A percentile compares a stretch with the other conserved stretches of the same genome.
phyloP scores from a whole-genome alignment of 768 basidiomycete genomes.

The Fomitopsis serialis region DNA sequence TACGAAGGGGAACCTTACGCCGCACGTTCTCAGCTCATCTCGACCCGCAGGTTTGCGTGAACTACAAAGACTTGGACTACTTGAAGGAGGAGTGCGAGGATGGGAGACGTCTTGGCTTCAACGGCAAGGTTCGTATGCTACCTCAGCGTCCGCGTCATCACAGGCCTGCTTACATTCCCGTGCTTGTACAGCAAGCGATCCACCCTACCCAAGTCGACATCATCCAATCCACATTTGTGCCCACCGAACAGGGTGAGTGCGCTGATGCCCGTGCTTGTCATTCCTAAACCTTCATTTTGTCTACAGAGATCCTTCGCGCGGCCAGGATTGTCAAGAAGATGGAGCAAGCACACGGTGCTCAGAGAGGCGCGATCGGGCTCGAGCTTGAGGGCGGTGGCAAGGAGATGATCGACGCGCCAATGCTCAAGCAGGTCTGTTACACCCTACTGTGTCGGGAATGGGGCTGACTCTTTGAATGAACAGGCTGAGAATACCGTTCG shows the following conservation, averaged over 20 bases:
- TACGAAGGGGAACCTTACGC: background rate
- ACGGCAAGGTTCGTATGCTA: conserved; percentile 66
- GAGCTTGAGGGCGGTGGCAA: conserved; percentile 48
- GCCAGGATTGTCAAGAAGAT: conserved; percentile 65
- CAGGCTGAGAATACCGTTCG: conserved; percentile 49
- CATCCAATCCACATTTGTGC: conserved; percentile 77
- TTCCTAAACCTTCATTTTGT: background rate
- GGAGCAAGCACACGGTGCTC: conserved; percentile 45
- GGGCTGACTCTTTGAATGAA: background rate
- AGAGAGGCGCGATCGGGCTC: conserved; percentile 69
- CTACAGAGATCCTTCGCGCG: conserved; percentile 73
- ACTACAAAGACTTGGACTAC: conserved; percentile 69
- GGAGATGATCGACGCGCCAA: conserved; percentile 89
- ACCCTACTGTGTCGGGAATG: conserved; percentile 1
- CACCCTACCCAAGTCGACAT: conserved; percentile 80
- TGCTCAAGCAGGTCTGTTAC: conserved; percentile 68
- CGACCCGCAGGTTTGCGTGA: conserved; percentile 69
- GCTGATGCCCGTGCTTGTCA: background rate
- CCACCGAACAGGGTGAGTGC: conserved; percentile 55
- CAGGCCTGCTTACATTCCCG: background rate
- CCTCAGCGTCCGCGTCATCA: background rate
- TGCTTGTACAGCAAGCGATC: conserved; percentile 74
- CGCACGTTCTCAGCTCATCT: background rate
- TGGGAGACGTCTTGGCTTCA: conserved; percentile 78
- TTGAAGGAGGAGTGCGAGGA: conserved; percentile 75